Evolutionary conservation across 306 rosid species (phyloP).

Genomic region (Dalbergia cultrata): DNA sequence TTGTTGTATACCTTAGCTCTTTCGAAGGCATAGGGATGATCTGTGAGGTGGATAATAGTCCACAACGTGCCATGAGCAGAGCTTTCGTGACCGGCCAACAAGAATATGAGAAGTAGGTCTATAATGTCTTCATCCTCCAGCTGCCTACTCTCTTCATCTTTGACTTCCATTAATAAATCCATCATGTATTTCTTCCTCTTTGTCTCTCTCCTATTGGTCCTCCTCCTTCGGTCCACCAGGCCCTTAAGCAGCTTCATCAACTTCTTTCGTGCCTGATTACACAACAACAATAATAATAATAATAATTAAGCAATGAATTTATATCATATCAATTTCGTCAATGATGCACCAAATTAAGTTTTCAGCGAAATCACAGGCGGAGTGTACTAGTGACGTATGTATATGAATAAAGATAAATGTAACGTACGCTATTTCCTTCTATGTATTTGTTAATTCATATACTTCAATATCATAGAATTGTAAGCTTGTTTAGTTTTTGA

Average conservation of each 20-base stretch:
- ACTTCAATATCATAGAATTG: slow-evolving; percentile 1
- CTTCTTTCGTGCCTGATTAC: slow-evolving; percentile 70
- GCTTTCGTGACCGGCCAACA: slow-evolving; percentile 90
- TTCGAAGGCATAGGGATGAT: slow-evolving; percentile 56
- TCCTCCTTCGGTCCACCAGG: slow-evolving; percentile 55
- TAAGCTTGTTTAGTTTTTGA: not conserved
- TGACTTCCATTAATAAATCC: slow-evolving; percentile 69
- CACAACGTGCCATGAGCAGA: slow-evolving; percentile 81
- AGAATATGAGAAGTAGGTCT: slow-evolving; percentile 72
- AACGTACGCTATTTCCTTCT: not conserved
- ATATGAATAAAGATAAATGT: too few species aligned
- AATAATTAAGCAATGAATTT: not conserved
- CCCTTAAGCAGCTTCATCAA: slow-evolving; percentile 60
- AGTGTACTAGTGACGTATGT: not conserved
- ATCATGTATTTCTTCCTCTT: slow-evolving; percentile 58
- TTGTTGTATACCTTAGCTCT: slow-evolving; percentile 63
- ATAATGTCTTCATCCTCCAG: slow-evolving; percentile 72
- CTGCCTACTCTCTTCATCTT: slow-evolving; percentile 67
- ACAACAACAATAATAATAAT: not conserved
- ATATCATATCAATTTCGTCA: slow-evolving; percentile 6
- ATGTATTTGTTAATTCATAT: not conserved
- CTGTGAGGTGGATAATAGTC: slow-evolving; percentile 65
- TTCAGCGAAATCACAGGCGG: not conserved
- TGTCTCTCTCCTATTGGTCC: slow-evolving; percentile 24
- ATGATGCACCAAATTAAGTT: not conserved